Percentiles rank a stretch among this genome's conserved stretches.
Conservation (phyloP, 495 filamentous ascomycete species). For the Immersiella caudata region DNA sequence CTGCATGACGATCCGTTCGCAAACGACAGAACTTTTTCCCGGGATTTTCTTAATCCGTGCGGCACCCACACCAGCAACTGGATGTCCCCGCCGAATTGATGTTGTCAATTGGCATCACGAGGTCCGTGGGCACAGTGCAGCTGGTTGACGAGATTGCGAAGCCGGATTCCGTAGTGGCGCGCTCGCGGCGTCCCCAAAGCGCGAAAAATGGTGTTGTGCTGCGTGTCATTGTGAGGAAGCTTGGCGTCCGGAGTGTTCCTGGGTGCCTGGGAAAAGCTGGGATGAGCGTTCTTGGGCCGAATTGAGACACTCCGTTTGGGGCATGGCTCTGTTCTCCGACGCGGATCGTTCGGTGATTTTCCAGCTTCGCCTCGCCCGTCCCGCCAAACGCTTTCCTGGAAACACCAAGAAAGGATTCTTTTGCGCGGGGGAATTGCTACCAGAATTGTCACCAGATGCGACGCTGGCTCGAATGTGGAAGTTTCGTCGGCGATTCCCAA, state of each 20-base stretch:
- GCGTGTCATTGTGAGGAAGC: constrained; percentile 1
- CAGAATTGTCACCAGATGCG: constrained; percentile 6
- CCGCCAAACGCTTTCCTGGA: neutral
- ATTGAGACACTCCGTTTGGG: constrained; percentile 6
- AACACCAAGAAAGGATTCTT: neutral
- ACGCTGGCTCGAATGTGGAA: neutral
- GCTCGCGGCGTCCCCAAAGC: neutral
- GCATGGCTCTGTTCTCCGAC: neutral
- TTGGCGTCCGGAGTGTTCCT: constrained; percentile 9
- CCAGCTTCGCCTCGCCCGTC: neutral
- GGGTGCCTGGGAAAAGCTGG: constrained; percentile 1
- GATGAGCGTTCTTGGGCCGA: neutral
- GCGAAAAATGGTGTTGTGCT: neutral
- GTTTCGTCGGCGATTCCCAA: constrained; percentile 5
- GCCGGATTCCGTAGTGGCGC: neutral
- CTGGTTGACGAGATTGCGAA: constrained; percentile 17
- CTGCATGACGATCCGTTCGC: constrained; percentile 19
- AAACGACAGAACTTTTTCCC: neutral
- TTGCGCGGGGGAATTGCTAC: neutral
- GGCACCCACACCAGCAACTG: neutral
- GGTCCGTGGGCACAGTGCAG: constrained; percentile 5
- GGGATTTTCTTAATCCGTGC: neutral
- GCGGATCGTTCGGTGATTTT: constrained; percentile 20
- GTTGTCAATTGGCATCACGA: neutral
- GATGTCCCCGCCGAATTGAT: neutral